These are phyloP conservation scores for Haematococcus sp. DNA, from an alignment of 139 green algal genomes.

Conservation along the genomic window DNA sequence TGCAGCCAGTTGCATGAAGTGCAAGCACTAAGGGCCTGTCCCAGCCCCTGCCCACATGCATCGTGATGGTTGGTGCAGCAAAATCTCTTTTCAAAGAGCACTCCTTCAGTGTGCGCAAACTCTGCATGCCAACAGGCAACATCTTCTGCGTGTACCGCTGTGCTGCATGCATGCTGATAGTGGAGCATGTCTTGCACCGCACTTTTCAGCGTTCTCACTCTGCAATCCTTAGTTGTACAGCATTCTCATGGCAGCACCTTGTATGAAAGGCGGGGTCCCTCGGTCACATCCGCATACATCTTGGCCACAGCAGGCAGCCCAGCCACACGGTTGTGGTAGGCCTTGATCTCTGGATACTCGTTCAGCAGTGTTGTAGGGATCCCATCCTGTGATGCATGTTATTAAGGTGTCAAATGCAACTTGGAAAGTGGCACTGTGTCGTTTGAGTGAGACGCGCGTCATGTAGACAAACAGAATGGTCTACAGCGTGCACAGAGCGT, in stretches of 20 bases:
- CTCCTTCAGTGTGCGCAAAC: too few species aligned
- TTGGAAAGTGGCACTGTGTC: background rate
- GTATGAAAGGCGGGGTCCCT: conserved; percentile 3
- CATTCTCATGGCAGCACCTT: background rate
- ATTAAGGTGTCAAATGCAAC: background rate
- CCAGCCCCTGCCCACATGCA: too few species aligned
- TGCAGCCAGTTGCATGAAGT: too few species aligned
- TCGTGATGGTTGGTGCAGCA: too few species aligned
- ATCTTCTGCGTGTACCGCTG: too few species aligned
- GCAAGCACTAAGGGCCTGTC: too few species aligned
- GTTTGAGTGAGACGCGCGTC: background rate
- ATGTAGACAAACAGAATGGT: background rate
- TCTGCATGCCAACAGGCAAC: too few species aligned
- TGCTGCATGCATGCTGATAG: too few species aligned
- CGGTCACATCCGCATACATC: conserved; percentile 7
- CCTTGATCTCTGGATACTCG: conserved; percentile 15
- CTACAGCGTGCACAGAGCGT: background rate
- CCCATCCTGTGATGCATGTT: background rate
- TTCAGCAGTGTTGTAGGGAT: conserved; percentile 14
- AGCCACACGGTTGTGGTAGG: conserved; percentile 12
- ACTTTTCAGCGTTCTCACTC: too few species aligned
- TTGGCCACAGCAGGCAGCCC: conserved; percentile 6
- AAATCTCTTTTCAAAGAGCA: too few species aligned
- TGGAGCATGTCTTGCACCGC: too few species aligned
- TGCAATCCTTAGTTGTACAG: too few species aligned